Evolutionary conservation across 2,329 filamentous ascomycete species (phyloP), one percentile per base, ranked within the genome.

Genomic region (Ophiostoma sp.): DNA sequence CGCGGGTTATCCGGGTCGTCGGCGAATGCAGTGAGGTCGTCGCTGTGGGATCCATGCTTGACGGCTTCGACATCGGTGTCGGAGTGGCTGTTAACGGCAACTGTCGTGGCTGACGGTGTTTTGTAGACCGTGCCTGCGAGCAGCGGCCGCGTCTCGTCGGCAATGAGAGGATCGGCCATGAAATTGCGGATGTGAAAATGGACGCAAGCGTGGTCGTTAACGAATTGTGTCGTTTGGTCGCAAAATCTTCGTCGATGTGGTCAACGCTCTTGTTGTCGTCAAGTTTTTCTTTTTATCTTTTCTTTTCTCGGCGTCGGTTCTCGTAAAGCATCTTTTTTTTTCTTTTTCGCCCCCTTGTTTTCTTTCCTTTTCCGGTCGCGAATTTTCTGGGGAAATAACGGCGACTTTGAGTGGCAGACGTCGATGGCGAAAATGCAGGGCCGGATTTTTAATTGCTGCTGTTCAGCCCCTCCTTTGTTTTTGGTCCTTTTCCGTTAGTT

Each of bases 1-100:
- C 85, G 78, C 1, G 88, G 87, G 76, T 89, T 87, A 17, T 86
- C 85, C 0, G 80, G 76, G 73, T 88, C 86, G 74, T 57, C 52
- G 22, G 19, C 50, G n/a, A 71, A 64, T 19, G 68, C 39, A 11
- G 28, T 15, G 7, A 57, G n/a, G 15, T 36, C 84, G 83, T 63
- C 81, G 75, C 19, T 82, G 82, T 73, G 86, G 80, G 74, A 87
- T 36, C n/a, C n/a, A 45, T 55, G 39, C 61, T 33, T 4, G n/a
- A 22, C 70, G 45, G 31, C 17, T 12, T 22, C 45, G 25, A 25
- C 25, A 11, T 45, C 70, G 36, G 57, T 17, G 5, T 11, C 55
- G 17, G 42, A 48, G 28, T 28, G 7, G 28, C 9, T 6, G 22
- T 28, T 48, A 4, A 39, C 48, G n/a, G 36, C 36, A 45, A 15